Evolutionary conservation across 345 rosid species (phyloP).

Genomic region (Corchorus capsularis): DNA sequence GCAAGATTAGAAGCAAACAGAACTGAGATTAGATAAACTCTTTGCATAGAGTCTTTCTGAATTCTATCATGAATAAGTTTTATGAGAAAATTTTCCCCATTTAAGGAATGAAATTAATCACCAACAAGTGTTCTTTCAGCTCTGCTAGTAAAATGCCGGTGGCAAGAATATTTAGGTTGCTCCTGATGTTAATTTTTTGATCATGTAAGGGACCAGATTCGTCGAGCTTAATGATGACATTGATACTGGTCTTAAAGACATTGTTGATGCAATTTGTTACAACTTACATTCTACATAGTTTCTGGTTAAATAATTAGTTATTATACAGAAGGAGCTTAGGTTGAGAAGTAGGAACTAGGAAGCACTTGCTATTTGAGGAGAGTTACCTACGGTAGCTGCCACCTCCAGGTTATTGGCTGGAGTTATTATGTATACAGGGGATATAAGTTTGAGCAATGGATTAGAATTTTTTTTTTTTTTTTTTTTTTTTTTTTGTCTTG

Average conservation of each 20-base stretch:
- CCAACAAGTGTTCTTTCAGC: constrained; percentile 3
- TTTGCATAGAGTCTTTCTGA: not conserved
- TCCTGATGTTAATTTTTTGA: not conserved
- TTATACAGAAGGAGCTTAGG: not conserved
- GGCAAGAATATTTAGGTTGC: not conserved
- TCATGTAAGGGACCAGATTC: not conserved
- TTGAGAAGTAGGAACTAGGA: not conserved
- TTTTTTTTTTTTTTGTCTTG: not conserved
- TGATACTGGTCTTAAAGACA: not conserved
- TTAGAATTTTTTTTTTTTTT: not conserved
- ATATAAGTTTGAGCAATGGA: not conserved
- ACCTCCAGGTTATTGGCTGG: not conserved
- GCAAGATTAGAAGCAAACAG: not conserved
- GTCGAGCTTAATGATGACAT: not conserved
- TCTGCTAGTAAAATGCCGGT: not conserved
- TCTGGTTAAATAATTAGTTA: not conserved
- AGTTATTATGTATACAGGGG: not conserved
- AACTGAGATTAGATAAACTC: not conserved
- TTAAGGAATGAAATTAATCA: not conserved
- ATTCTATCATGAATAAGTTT: not conserved
- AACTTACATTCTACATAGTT: not conserved
- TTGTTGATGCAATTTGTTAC: not conserved
- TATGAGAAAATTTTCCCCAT: not conserved
- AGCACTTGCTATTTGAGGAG: constrained; percentile 1
- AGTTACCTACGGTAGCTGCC: not conserved